Evolutionary conservation across 805 yeast genomes (phyloP).

Genomic region (Kodamaea kakaduensis): DNA sequence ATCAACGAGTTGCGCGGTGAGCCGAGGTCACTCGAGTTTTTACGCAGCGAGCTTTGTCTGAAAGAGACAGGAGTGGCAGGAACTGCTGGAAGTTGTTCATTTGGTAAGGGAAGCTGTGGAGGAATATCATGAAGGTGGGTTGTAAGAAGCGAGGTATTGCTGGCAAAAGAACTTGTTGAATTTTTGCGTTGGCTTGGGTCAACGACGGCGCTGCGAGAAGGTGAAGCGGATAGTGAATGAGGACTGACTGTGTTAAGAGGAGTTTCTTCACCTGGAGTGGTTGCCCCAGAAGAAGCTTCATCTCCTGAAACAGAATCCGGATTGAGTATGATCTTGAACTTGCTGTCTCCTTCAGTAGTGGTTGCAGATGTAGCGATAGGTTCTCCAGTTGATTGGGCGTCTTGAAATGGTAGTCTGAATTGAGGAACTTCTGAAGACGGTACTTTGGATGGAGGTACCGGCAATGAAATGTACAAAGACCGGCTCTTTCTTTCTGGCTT

Average conservation of each 20-base stretch:
- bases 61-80: conserved; percentile 35
- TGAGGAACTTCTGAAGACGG: conserved; percentile 45
- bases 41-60: conserved; percentile 30
- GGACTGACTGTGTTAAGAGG: neutral
- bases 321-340: conserved; percentile 1
- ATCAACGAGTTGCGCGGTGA: conserved; percentile 41
- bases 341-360: conserved; percentile 2
- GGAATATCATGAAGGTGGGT: conserved; percentile 46
- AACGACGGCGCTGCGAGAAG: neutral
- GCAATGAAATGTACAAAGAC: conserved; percentile 14
- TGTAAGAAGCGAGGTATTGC: conserved; percentile 23
- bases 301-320: conserved; percentile 1
- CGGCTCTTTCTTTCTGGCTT: neutral
- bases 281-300: conserved; percentile 3
- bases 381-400: conserved; percentile 15
- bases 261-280: conserved; percentile 6
- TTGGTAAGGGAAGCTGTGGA: conserved; percentile 54
- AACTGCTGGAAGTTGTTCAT: conserved; percentile 45
- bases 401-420: conserved; percentile 72
- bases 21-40: conserved; percentile 31
- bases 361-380: conserved; percentile 1
- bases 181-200: conserved; percentile 12
- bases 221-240: neutral
- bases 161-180: conserved; percentile 22
- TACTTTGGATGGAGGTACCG: conserved; percentile 20